These are phyloP conservation scores for Magnaporthiopsis rhizophila DNA, from an alignment of 2,329 filamentous ascomycete species.

Conservation along the genomic window DNA sequence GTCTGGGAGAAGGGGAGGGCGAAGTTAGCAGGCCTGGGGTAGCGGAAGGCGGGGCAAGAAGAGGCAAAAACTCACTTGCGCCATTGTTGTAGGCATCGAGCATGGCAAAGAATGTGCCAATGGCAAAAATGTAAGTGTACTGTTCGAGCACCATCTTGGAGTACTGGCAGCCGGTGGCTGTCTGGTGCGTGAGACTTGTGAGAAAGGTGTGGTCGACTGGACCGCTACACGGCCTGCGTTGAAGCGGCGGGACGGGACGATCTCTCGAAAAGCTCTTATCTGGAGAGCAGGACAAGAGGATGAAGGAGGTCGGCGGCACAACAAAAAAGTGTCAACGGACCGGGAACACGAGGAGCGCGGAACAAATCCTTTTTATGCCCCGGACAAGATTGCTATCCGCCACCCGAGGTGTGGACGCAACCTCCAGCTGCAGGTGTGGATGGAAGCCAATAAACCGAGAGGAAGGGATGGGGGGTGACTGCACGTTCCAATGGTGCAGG, in stretches of 20 bases:
- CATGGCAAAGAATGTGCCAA: constrained; percentile 68
- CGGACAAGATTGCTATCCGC: background rate
- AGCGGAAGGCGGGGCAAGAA: no score
- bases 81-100: constrained; percentile 74
- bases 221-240: background rate
- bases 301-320: background rate
- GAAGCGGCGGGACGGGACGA: background rate
- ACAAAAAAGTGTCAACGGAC: background rate
- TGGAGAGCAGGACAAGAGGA: background rate
- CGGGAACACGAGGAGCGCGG: background rate
- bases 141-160: constrained; percentile 49
- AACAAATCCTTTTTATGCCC: background rate
- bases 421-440: background rate
- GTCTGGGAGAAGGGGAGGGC: constrained; percentile 39
- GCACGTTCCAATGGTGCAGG: background rate
- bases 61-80: constrained; percentile 47
- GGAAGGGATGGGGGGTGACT: no score
- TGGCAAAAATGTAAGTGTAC: constrained; percentile 66
- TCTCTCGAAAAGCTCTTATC: background rate
- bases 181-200: background rate
- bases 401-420: background rate
- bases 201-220: background rate
- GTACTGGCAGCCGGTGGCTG: constrained; percentile 1
- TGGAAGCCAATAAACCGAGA: background rate
- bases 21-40: no score